phyloP scores from a whole-genome alignment of 2,329 filamentous ascomycete genomes.

The Microdochium trichocladiopsis region DNA sequence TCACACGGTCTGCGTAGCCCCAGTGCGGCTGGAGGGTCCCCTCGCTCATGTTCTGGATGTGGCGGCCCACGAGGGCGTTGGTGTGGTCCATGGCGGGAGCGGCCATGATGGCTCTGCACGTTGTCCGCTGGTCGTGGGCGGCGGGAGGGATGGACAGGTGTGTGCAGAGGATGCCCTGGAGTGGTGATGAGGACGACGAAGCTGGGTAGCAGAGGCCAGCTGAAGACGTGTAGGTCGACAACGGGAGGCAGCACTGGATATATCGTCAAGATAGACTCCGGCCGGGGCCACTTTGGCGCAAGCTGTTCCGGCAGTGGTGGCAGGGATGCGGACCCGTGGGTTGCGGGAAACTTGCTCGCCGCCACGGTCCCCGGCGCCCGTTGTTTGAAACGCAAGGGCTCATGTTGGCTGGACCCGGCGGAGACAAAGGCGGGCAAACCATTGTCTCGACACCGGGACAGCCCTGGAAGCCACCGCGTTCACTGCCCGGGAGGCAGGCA shows the following conservation, averaged over 20 bases:
- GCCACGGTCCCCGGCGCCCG: too few relatives aligned
- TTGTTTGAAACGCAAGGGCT: too few relatives aligned
- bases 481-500: neutral
- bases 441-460: too few relatives aligned
- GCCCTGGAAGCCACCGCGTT: too few relatives aligned
- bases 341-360: too few relatives aligned
- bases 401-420: too few relatives aligned
- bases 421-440: too few relatives aligned
- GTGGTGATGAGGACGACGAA: neutral
- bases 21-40: slow-evolving; percentile 40
- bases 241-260: neutral
- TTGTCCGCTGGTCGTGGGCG: slow-evolving; percentile 3
- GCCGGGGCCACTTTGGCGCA: neutral
- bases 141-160: too few relatives aligned
- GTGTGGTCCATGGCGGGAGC: slow-evolving; percentile 9
- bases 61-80: slow-evolving; percentile 15
- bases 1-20: slow-evolving; percentile 45
- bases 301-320: too few relatives aligned
- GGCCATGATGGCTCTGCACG: slow-evolving; percentile 6
- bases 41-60: slow-evolving; percentile 37
- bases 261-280: neutral
- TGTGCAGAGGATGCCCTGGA: neutral
- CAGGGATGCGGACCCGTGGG: neutral
- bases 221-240: too few relatives aligned
- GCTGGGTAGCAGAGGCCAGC: too few relatives aligned